Percentiles rank a stretch among this genome's conserved stretches.
Conservation (phyloP, 23 red algal species). For the Gracilaria gracilis region DNA sequence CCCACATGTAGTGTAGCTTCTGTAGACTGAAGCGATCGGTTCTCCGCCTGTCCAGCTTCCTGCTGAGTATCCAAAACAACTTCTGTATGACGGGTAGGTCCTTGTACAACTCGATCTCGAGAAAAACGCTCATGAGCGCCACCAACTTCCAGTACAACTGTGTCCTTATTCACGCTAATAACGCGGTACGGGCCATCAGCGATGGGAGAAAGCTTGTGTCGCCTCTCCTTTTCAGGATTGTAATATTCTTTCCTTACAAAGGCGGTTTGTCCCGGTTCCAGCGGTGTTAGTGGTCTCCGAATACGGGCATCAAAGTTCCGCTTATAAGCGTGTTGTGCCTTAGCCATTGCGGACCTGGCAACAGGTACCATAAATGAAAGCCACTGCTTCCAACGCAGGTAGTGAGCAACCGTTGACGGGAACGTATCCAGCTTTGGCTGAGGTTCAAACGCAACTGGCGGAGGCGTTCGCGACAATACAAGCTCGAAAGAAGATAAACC, state of each 20-base stretch:
- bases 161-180: conserved; percentile 19
- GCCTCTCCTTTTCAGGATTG: not conserved
- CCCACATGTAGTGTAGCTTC: no score
- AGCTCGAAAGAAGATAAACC: conserved; percentile 11
- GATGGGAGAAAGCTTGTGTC: conserved; percentile 30
- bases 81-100: not conserved
- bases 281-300: not conserved
- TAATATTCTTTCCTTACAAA: conserved; percentile 30
- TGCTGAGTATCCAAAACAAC: not conserved
- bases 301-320: conserved; percentile 20
- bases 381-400: conserved; percentile 7
- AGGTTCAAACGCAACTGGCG: not conserved
- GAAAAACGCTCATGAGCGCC: conserved; percentile 10
- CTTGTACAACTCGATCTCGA: not conserved
- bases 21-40: no score
- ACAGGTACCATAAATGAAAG: not conserved
- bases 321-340: conserved; percentile 3
- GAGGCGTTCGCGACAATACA: not conserved
- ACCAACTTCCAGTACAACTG: conserved; percentile 3
- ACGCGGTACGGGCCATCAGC: conserved; percentile 14
- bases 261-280: not conserved
- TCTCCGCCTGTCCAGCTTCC: no score
- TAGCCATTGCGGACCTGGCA: not conserved
- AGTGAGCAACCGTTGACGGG: not conserved
- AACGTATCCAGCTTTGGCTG: not conserved